These are phyloP conservation scores for Starmera caribaea DNA, from an alignment of 805 yeast genomes.

Conservation along the genomic window DNA sequence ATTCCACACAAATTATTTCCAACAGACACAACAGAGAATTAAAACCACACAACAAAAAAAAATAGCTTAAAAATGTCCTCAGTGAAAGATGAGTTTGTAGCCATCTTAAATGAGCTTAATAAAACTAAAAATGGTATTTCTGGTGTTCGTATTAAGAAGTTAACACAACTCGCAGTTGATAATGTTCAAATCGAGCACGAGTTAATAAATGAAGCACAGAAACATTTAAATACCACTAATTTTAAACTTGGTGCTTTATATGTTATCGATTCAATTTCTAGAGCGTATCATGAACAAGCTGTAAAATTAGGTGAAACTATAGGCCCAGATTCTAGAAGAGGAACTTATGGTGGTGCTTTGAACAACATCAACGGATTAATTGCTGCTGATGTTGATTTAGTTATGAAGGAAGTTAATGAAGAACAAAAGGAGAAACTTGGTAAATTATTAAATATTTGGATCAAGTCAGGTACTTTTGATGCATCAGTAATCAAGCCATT, in stretches of 20 bases:
- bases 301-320: constrained; percentile 42
- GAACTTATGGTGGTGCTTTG: constrained; percentile 69
- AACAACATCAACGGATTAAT: constrained; percentile 54
- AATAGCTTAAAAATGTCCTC: constrained; percentile 18
- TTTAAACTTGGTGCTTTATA: constrained; percentile 83
- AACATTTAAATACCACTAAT: constrained; percentile 65
- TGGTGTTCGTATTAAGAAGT: constrained; percentile 84
- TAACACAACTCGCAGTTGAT: constrained; percentile 68
- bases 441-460: constrained; percentile 90
- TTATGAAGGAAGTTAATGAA: constrained; percentile 42
- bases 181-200: constrained; percentile 51
- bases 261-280: constrained; percentile 84
- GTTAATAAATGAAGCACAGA: constrained; percentile 47
- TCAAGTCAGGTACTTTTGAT: constrained; percentile 68
- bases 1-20: no score
- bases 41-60: no score
- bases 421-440: constrained; percentile 65
- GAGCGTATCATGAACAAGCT: constrained; percentile 75
- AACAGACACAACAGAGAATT: no score
- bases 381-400: constrained; percentile 53
- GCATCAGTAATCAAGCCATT: constrained; percentile 44
- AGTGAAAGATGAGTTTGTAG: constrained; percentile 25
- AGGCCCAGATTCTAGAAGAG: constrained; percentile 44
- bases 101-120: constrained; percentile 31
- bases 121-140: constrained; percentile 82